These are phyloP conservation scores for Backusella tuberculispora DNA, from an alignment of 192 early-diverging fungal genomes.

Conservation along the genomic window DNA sequence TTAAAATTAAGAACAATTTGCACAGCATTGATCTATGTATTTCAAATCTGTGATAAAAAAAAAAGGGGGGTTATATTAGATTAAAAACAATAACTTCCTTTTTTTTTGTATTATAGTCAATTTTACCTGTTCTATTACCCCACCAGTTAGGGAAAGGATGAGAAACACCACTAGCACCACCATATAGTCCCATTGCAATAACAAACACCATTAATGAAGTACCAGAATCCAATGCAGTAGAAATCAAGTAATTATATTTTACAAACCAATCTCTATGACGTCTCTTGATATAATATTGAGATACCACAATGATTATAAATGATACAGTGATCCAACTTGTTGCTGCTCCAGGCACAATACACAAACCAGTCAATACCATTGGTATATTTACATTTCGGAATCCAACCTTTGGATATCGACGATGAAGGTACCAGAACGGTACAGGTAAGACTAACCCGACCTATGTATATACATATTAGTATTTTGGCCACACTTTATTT, in stretches of 20 bases:
- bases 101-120: neutral
- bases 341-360: slow-evolving; percentile 47
- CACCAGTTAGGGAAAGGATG: slow-evolving; percentile 39
- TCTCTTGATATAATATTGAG: slow-evolving; percentile 46
- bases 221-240: slow-evolving; percentile 61
- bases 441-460: slow-evolving; percentile 53
- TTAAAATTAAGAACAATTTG: slow-evolving; percentile 6
- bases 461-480: neutral
- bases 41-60: slow-evolving; percentile 15
- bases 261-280: slow-evolving; percentile 51
- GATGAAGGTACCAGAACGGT: slow-evolving; percentile 55
- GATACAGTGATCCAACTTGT: slow-evolving; percentile 47
- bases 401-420: slow-evolving; percentile 44
- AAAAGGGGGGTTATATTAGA: neutral
- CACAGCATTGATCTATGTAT: slow-evolving; percentile 30
- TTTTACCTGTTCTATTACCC: slow-evolving; percentile 32
- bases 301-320: slow-evolving; percentile 49
- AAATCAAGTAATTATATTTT: slow-evolving; percentile 57
- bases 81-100: neutral
- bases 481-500: slow-evolving; percentile 6
- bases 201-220: slow-evolving; percentile 36
- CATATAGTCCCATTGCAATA: slow-evolving; percentile 30
- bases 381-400: slow-evolving; percentile 55
- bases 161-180: slow-evolving; percentile 25
- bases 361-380: slow-evolving; percentile 43